Evolutionary conservation across 495 filamentous ascomycete species (phyloP).

Genomic region (Penicillium fimorum): DNA sequence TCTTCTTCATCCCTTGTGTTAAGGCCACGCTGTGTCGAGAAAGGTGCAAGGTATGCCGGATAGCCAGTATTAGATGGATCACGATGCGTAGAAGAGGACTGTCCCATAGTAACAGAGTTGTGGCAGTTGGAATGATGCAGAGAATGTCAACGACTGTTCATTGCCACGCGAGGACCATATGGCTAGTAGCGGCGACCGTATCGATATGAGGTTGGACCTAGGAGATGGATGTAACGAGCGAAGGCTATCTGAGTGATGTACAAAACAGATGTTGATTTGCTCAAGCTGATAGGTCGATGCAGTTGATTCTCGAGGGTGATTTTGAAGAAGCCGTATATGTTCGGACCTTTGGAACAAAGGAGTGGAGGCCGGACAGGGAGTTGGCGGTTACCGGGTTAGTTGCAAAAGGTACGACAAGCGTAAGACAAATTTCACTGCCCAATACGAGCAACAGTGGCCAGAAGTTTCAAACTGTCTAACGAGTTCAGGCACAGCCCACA

Average conservation of each 20-base stretch:
- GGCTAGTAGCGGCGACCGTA: slow-evolving; percentile 14
- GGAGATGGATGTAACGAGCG: background rate
- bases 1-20: slow-evolving; percentile 42
- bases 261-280: background rate
- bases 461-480: slow-evolving; percentile 20
- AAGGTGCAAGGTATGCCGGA: slow-evolving; percentile 22
- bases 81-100: slow-evolving; percentile 47
- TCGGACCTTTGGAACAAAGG: slow-evolving; percentile 18
- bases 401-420: slow-evolving; percentile 1
- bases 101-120: slow-evolving; percentile 48
- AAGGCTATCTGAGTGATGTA: background rate
- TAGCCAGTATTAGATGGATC: slow-evolving; percentile 32
- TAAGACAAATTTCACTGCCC: slow-evolving; percentile 10
- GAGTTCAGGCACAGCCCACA: slow-evolving; percentile 20
- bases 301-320: slow-evolving; percentile 1
- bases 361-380: slow-evolving; percentile 6
- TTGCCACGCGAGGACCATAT: slow-evolving; percentile 30
- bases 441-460: slow-evolving; percentile 15
- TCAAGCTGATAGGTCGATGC: background rate
- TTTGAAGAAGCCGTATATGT: background rate
- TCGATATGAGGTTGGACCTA: background rate
- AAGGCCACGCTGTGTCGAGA: slow-evolving; percentile 24
- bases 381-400: background rate
- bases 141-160: slow-evolving; percentile 28
- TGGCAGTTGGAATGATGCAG: slow-evolving; percentile 14